Base-by-base conservation (phyloP, 2,329 filamentous ascomycete genomes). In the Fusarium verticillioides region DNA sequence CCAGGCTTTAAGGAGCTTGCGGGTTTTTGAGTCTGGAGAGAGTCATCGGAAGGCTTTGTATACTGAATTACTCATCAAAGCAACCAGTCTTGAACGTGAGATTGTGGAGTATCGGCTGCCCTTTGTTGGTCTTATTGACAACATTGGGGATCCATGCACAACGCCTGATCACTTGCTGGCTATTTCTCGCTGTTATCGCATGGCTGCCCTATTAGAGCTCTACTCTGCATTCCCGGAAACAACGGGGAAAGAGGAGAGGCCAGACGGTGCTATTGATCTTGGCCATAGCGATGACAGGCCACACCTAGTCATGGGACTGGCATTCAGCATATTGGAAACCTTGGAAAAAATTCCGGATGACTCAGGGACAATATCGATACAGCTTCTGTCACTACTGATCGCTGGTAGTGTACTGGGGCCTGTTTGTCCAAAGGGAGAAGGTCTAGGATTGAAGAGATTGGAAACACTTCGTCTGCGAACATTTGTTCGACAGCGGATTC, bases 191-290 rank as follows among this genome's bases (percentile, higher is more conserved):
- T 65, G 60, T n/a, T 73, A 74, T 18, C 60, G 63, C 9, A 7
- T 73, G 2, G 53, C 70, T 7, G 49, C 63, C 3, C 30, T 73
- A 5, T 36, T 73, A 1, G 70, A 74, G 18, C 57, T 74, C 0
- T 73, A 58, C 15, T 42, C 53, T 4, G 53, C 60, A 6, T 74
- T 74, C 23, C 72, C 70, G 1, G 66, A 74, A 19, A 56, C 63
- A 16, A 37, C 13, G 13, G 32, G 42, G 19, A 21, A 11, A 4
- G 30, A 42, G 2, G 39, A 19, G 2, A 42, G 13, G 2, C 13
- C 21, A 4, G 59, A 56, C 5, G 7, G 36, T 16, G 11, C 49
- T 7, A 13, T 32, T 9, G 23, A 60, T 7, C 8, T 58, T 6
- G n/a, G 11, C 1, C 13, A 7, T 11, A 40, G 10, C 9, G 18